These are phyloP conservation scores for Botryotinia convoluta DNA, from an alignment of 2,329 filamentous ascomycete genomes.

Conservation along the genomic window DNA sequence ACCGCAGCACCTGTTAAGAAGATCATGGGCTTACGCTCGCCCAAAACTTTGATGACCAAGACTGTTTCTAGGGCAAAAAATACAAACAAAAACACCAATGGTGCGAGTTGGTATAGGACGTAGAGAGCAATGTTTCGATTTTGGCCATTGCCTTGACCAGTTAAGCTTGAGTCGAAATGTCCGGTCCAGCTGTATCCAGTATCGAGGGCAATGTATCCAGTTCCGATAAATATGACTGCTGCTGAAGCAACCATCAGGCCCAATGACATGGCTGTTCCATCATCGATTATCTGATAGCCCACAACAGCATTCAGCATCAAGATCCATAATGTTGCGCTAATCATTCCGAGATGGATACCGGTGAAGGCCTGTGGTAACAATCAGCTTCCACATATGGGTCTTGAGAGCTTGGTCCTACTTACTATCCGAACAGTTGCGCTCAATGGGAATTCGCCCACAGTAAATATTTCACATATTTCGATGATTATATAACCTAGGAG, in stretches of 20 bases:
- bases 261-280: slow-evolving; percentile 83
- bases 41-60: slow-evolving; percentile 80
- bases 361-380: slow-evolving; percentile 66
- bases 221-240: slow-evolving; percentile 74
- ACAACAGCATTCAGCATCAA: slow-evolving; percentile 89
- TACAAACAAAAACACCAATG: slow-evolving; percentile 81
- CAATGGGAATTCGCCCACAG: slow-evolving; percentile 84
- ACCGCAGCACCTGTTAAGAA: slow-evolving; percentile 73
- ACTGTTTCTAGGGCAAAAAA: slow-evolving; percentile 83
- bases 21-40: slow-evolving; percentile 89
- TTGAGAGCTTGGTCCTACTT: slow-evolving; percentile 40
- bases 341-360: slow-evolving; percentile 84
- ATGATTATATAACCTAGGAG: slow-evolving; percentile 82
- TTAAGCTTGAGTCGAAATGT: slow-evolving; percentile 63
- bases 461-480: slow-evolving; percentile 94
- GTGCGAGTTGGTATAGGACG: slow-evolving; percentile 86
- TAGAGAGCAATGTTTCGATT: slow-evolving; percentile 84
- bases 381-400: slow-evolving; percentile 19
- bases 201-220: slow-evolving; percentile 92
- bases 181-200: slow-evolving; percentile 84
- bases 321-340: slow-evolving; percentile 85
- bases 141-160: slow-evolving; percentile 40
- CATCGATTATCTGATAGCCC: slow-evolving; percentile 89
- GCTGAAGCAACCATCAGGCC: slow-evolving; percentile 72
- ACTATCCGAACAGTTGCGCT: slow-evolving; percentile 68